Evolutionary conservation across 345 rosid genomes (phyloP), one percentile per base, ranked within the genome.

Genomic region (Camelina neglecta): DNA sequence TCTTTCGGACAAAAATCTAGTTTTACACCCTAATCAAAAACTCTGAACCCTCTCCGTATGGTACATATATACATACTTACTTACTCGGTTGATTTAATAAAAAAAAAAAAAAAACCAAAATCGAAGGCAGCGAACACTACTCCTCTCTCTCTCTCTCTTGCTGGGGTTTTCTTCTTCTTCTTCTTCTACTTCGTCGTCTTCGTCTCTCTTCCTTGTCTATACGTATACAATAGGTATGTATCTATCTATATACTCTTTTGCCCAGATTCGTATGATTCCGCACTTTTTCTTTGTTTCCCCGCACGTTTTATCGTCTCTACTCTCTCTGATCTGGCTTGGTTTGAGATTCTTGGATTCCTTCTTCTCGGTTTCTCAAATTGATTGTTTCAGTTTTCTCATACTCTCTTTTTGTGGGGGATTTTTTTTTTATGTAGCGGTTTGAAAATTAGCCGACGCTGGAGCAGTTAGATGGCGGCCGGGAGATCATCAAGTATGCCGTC

Each of bases 401-500:
- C 48, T 71, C 29, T 3, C 31, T 39, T 39, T 26, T 23, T 21
- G 57, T 26, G 47, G 56, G 1, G 23, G 1, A 1, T 21, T 21
- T 24, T 55, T 18, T 24, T 7, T 1, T n/a, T 24, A 3, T 71
- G 58, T 69, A 75, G 85, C 69, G 75, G 64, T 80, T 75, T 81
- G 11, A 18, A 67, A 67, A 84, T 79, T 77, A 77, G 76, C 84
- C 67, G 74, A 76, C 73, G 84, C 65, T 76, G 83, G 65, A 64
- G 45, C 47, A 44, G 65, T 67, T 68, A 71, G 82, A 92, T 92
- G 98, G 85, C 93, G 65, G 78, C 89, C 70, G 79, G 85, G 80
- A 86, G 98, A 84, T 89, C 98, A 78, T 86, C 97, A 83, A 87
- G 87, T 82, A 82, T 94, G 85, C 98, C 96, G 65, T 88, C 95